Base-by-base conservation (phyloP, 306 rosid species). In the Sophora flavescens region DNA sequence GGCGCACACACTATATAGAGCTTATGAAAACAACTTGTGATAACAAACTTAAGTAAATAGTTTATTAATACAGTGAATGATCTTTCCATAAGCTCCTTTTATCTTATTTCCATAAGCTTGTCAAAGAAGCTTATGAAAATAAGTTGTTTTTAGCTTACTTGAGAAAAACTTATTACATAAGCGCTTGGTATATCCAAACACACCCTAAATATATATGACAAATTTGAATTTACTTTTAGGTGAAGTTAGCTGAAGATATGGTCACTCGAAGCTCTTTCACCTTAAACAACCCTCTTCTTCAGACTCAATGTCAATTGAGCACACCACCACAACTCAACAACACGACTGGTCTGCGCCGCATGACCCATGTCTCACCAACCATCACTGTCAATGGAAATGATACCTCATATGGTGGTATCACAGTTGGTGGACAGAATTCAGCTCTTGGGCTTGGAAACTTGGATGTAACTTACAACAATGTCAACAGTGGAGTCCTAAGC, bases 161-260 rank as follows among this genome's bases (percentile, higher is more conserved):
- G 22, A 22, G 22, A 22, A 22, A 22, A 22, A 22, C 1, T 22
- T 22, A 22, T 22, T 22, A 22, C 22, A 22, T 22, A 22, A 22
- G 22, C 1, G 22, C 0, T 22, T 22, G 22, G 22, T 22, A 22
- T 22, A 22, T 22, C 22, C 22, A 22, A 22, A 22, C 1, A 22
- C 22, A 22, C 22, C 22, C 22, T 22, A 22, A 22, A 22, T 22
- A 22, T 22, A 16, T 5, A n/a, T n/a, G 57, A 51, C 38, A 36
- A 22, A 77, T 33, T 8, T 47, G 6, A 18, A 0, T 51, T 0
- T 12, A 13, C 30, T 82, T 77, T 30, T 10, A 96, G 99, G 98
- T 96, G 80, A 91, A 93, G 74, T 88, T 96, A 78, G 99, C 99
- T 5, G 99, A 96, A 80, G 98, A 87, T 38, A 89, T 91, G 88